phyloP scores from a whole-genome alignment of 768 basidiomycete genomes.

The Psilocybe tampanensis region DNA sequence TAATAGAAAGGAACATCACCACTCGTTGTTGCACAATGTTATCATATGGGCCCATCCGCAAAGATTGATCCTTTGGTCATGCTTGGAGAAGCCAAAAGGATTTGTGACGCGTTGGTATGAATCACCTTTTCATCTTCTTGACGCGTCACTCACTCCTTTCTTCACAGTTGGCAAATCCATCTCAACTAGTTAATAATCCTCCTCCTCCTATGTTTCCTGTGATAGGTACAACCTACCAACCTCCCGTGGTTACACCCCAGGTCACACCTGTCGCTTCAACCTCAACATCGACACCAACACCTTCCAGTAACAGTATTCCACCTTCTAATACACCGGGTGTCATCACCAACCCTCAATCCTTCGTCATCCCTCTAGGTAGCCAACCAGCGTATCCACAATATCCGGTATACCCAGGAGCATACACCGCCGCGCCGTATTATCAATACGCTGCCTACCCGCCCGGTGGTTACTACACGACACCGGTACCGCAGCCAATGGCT shows the following conservation, averaged over 20 bases:
- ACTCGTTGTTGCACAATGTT: slow-evolving; percentile 78
- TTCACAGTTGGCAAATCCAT: slow-evolving; percentile 70
- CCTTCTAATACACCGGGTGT: slow-evolving; percentile 43
- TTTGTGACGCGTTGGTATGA: slow-evolving; percentile 75
- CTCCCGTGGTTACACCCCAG: slow-evolving; percentile 21
- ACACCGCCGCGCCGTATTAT: slow-evolving; percentile 69
- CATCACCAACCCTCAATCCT: slow-evolving; percentile 73
- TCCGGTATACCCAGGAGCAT: slow-evolving; percentile 43
- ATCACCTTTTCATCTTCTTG: background rate
- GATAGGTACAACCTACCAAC: slow-evolving; percentile 42
- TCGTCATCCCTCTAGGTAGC: slow-evolving; percentile 66
- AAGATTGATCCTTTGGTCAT: slow-evolving; percentile 76
- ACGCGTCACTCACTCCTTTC: slow-evolving; percentile 11
- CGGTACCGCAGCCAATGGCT: slow-evolving; percentile 14
- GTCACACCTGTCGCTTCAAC: slow-evolving; percentile 29
- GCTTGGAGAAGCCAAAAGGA: slow-evolving; percentile 75
- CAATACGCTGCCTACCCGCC: slow-evolving; percentile 33
- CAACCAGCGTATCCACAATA: slow-evolving; percentile 53
- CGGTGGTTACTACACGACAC: slow-evolving; percentile 18
- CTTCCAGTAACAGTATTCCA: slow-evolving; percentile 30
- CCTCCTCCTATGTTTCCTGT: slow-evolving; percentile 61
- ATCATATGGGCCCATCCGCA: slow-evolving; percentile 67
- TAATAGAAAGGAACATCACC: slow-evolving; percentile 61
- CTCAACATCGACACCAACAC: slow-evolving; percentile 28
- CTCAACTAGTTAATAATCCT: slow-evolving; percentile 65